Conservation (phyloP, 2,329 filamentous ascomycete species). For the Botrytis squamosa region DNA sequence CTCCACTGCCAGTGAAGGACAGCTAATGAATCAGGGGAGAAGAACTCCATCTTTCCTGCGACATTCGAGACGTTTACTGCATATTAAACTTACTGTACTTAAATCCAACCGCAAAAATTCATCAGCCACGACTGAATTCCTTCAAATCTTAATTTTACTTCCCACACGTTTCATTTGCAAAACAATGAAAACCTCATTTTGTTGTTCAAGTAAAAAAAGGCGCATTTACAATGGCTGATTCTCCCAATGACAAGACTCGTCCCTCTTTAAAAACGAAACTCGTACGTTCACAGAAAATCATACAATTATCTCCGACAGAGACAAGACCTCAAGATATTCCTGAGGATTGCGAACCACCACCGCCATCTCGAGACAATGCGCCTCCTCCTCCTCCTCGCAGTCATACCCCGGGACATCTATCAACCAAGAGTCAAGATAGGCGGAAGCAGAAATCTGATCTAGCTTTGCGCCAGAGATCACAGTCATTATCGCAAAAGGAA, state of each 20-base stretch:
- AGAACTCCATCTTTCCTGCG: conserved; percentile 18
- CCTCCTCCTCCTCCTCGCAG: conserved; percentile 49
- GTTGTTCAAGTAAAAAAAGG: conserved; percentile 28
- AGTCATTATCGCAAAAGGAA: conserved; percentile 38
- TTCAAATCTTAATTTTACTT: conserved; percentile 9
- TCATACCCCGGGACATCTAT: conserved; percentile 61
- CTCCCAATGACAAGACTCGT: conserved; percentile 37
- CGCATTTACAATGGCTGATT: conserved; percentile 40
- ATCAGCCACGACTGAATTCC: conserved; percentile 16
- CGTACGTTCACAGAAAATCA: conserved; percentile 55
- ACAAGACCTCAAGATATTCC: conserved; percentile 39
- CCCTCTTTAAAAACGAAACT: conserved; percentile 45
- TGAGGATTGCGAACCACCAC: conserved; percentile 42
- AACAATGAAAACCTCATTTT: conserved; percentile 20
- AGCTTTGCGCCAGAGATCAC: conserved; percentile 38
- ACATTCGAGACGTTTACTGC: conserved; percentile 14
- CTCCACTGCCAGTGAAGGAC: conserved; percentile 13
- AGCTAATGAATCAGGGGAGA: conserved; percentile 11
- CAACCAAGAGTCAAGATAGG: conserved; percentile 52
- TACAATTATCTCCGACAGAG: conserved; percentile 42
- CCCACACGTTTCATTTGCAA: conserved; percentile 8
- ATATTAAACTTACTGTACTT: conserved; percentile 16
- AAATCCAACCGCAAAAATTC: conserved; percentile 18
- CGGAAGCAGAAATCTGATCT: conserved; percentile 37
- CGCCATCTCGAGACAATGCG: conserved; percentile 33